These are phyloP conservation scores for Pisolithus orientalis DNA, from an alignment of 768 basidiomycete genomes.

Conservation along the genomic window DNA sequence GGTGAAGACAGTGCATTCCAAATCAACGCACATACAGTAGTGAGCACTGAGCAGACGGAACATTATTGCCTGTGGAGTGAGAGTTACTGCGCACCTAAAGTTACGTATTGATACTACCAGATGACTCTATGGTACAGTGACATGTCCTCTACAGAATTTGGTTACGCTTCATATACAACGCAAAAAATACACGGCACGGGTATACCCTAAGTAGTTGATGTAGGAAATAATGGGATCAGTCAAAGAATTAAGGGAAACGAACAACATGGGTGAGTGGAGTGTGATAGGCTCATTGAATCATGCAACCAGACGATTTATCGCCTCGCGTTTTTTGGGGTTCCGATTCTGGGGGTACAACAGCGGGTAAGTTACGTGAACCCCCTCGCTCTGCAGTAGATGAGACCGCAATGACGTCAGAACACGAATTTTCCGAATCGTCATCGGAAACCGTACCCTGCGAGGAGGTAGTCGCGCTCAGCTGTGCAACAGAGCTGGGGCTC, in stretches of 20 bases:
- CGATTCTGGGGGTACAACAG: conserved; percentile 6
- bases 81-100: background rate
- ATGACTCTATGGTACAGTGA: background rate
- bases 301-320: conserved; percentile 21
- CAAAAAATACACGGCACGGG: background rate
- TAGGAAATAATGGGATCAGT: background rate
- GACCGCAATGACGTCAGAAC: conserved; percentile 3
- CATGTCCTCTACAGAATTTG: too few relatives aligned
- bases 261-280: background rate
- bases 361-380: conserved; percentile 7
- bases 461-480: conserved; percentile 21
- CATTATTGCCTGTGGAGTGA: background rate
- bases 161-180: background rate
- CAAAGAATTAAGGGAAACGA: background rate
- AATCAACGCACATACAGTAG: background rate
- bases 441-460: conserved; percentile 16
- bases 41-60: too few relatives aligned
- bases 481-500: conserved; percentile 29
- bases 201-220: background rate
- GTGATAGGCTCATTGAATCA: conserved; percentile 16
- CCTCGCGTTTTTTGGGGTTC: conserved; percentile 24
- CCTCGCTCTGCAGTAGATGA: background rate
- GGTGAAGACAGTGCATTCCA: too few relatives aligned
- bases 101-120: background rate
- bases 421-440: conserved; percentile 10